A percentile compares a stretch with the other conserved stretches of the same genome.
Conservation (phyloP, 441 rosid species). For the Kokia cookei region DNA sequence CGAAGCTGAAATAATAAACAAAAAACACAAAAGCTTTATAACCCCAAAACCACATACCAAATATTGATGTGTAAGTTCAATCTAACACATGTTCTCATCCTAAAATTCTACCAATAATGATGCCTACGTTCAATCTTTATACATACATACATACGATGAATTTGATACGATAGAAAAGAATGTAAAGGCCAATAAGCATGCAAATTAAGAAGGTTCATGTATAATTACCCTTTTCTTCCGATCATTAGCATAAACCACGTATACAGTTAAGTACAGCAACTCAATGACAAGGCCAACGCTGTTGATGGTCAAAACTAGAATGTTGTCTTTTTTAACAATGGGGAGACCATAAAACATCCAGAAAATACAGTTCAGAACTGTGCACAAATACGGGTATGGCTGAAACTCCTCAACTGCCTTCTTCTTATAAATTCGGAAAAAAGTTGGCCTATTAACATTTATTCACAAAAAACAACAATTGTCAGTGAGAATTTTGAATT, state of each 20-base stretch:
- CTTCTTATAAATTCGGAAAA: conserved; percentile 38
- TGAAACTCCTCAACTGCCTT: conserved; percentile 72
- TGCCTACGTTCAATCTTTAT: neutral
- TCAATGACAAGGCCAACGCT: conserved; percentile 46
- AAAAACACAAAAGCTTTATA: neutral
- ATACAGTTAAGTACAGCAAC: conserved; percentile 33
- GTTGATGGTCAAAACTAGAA: conserved; percentile 65
- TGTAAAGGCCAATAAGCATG: neutral
- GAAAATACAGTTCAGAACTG: conserved; percentile 54
- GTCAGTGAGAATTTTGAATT: neutral
- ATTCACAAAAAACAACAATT: neutral
- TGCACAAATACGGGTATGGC: conserved; percentile 45
- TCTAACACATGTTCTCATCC: neutral
- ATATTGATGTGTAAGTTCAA: neutral
- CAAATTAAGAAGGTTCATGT: neutral
- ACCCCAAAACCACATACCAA: neutral
- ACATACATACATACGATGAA: neutral
- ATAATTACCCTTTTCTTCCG: conserved; percentile 24
- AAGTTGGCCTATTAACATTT: conserved; percentile 46
- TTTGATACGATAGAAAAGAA: neutral
- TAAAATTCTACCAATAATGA: neutral
- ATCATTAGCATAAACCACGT: conserved; percentile 19
- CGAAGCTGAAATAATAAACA: conserved; percentile 17
- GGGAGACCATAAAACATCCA: conserved; percentile 81
- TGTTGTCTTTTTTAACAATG: conserved; percentile 52